Percentiles rank a stretch among this genome's conserved stretches.
Evolutionary conservation across 2,329 filamentous ascomycete species (phyloP).

Genomic region (Shiraia sp.): DNA sequence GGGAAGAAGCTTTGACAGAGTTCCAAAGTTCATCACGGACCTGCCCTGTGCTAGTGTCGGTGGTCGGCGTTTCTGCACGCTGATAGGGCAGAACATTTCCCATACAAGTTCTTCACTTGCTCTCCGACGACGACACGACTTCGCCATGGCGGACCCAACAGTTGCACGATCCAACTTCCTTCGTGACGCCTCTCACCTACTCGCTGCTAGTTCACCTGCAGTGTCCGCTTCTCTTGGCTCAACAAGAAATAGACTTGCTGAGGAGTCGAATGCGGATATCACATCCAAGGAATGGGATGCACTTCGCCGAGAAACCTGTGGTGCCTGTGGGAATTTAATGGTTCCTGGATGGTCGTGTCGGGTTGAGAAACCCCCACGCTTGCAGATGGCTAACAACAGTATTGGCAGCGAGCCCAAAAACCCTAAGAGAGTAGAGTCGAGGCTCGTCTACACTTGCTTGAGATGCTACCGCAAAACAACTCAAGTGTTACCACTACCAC

Average conservation of each 20-base stretch:
- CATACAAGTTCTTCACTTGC: slow-evolving; percentile 8
- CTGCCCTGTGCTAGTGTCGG: slow-evolving; percentile 32
- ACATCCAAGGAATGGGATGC: slow-evolving; percentile 34
- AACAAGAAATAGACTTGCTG: slow-evolving; percentile 30
- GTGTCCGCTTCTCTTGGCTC: slow-evolving; percentile 37
- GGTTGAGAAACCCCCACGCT: slow-evolving; percentile 12
- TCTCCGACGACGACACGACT: slow-evolving; percentile 10
- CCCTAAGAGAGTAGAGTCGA: slow-evolving; percentile 20
- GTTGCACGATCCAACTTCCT: slow-evolving; percentile 36
- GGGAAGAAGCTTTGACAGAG: background rate
- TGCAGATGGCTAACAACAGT: slow-evolving; percentile 1
- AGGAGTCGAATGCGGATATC: slow-evolving; percentile 30
- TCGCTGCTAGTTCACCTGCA: slow-evolving; percentile 38
- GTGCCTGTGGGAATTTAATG: slow-evolving; percentile 44
- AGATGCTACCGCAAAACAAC: slow-evolving; percentile 38
- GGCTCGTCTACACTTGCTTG: slow-evolving; percentile 31
- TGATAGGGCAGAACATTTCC: slow-evolving; percentile 1
- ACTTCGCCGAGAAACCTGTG: slow-evolving; percentile 38
- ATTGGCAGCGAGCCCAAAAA: slow-evolving; percentile 4
- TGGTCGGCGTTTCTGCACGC: slow-evolving; percentile 20
- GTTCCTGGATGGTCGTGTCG: slow-evolving; percentile 44
- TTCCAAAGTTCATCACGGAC: background rate
- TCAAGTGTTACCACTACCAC: slow-evolving; percentile 23
- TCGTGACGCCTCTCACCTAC: slow-evolving; percentile 36
- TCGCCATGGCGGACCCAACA: slow-evolving; percentile 21